Percentiles rank a stretch among this genome's conserved stretches.
Evolutionary conservation across 83 land plant genomes (phyloP).

Genomic region (Diphasiastrum complanatum): DNA sequence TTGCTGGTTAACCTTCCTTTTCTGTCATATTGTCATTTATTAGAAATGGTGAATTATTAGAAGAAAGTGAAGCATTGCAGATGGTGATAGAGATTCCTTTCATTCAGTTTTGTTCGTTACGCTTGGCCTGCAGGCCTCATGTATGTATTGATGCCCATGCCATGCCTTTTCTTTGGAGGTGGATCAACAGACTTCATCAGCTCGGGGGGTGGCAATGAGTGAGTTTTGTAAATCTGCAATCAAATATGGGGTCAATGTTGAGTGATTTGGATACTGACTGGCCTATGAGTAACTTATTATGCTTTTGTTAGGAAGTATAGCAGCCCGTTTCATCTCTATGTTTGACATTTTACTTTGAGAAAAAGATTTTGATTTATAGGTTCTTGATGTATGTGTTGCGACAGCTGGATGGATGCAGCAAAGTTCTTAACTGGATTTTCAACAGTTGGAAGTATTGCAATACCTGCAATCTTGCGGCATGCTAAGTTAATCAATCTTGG

Average conservation of each 20-base stretch:
- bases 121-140: not conserved
- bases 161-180: not conserved
- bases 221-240: not conserved
- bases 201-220: not conserved
- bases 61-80: too few relatives aligned
- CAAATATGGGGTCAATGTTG: not conserved
- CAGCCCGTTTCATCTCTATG: not conserved
- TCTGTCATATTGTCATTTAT: too few relatives aligned
- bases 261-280: not conserved
- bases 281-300: not conserved
- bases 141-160: not conserved
- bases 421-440: slow-evolving; percentile 2
- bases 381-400: too few relatives aligned
- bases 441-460: not conserved
- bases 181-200: not conserved
- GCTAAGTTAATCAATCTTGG: not conserved
- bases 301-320: too few relatives aligned
- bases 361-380: too few relatives aligned
- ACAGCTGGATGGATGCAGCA: not conserved
- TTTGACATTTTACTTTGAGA: too few relatives aligned
- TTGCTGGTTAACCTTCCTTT: too few relatives aligned
- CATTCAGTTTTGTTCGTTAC: not conserved
- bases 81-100: too few relatives aligned
- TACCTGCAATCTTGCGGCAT: not conserved
- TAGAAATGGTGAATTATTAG: too few relatives aligned